Evolutionary conservation across 148 eudicot genomes (phyloP).

Genomic region (Camellia sinensis): DNA sequence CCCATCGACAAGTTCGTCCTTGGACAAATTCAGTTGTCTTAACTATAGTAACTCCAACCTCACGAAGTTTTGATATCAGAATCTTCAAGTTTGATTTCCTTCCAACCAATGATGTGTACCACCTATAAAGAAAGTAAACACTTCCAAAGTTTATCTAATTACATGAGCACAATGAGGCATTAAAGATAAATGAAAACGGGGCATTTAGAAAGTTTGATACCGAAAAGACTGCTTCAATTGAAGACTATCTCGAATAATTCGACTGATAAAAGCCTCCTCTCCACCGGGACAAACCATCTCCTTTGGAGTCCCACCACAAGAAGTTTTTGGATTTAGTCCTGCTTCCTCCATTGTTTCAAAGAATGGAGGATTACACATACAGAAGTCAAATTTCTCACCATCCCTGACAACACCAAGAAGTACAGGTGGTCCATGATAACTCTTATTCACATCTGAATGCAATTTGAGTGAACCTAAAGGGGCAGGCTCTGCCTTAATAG

Average conservation of each 20-base stretch:
- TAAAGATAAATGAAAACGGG: neutral
- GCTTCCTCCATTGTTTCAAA: conserved; percentile 92
- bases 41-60: conserved; percentile 75
- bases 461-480: conserved; percentile 12
- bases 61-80: conserved; percentile 65
- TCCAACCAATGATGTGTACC: conserved; percentile 97
- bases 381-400: conserved; percentile 84
- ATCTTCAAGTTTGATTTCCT: conserved; percentile 74
- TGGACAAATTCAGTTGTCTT: conserved; percentile 98
- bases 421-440: conserved; percentile 58
- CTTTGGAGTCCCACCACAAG: conserved; percentile 86
- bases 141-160: neutral
- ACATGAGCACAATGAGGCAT: neutral
- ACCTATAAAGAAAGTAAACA: conserved; percentile 39
- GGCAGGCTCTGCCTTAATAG: conserved; percentile 13
- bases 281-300: conserved; percentile 98
- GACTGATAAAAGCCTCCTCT: conserved; percentile 73
- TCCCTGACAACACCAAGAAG: conserved; percentile 75
- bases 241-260: conserved; percentile 78
- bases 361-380: conserved; percentile 99
- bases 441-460: conserved; percentile 27
- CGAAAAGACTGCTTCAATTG: conserved; percentile 63
- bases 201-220: conserved; percentile 32
- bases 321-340: conserved; percentile 86
- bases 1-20: conserved; percentile 94